Base-by-base conservation (phyloP, 257 asterid species). In the Datura wrightii region DNA sequence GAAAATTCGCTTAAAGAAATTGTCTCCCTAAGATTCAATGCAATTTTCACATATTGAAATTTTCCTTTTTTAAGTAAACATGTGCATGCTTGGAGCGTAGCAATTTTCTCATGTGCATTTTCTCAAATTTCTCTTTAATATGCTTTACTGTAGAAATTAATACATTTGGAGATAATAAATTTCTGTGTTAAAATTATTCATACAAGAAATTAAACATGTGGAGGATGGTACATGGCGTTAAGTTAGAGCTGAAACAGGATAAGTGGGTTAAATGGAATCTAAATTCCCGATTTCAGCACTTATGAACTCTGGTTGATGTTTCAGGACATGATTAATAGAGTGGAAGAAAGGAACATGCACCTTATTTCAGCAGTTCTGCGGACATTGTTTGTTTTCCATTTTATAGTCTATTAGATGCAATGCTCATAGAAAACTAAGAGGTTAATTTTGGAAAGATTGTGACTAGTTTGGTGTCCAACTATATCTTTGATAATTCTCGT, bases 391-490 rank as follows among this genome's bases (percentile, higher is more conserved):
- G 1, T 46, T 60, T 72, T 24, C 59, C 58, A 46, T 19, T 72
- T 72, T 72, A 19, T 36, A n/a, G 10, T 65, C 44, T 13, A 72
- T 72, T 72, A 72, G 42, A 71, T 54, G 14, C 80, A 76, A 76
- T 76, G 62, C 62, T 76, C 46, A 24, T 14, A 50, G 7, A 50
- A 50, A 50, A 50, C 31, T 31, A 48, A 11, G 37, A n/a, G 24
- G 46, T 76, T 76, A 76, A 13, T n/a, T 46, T 72, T 72, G 59
- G 80, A 72, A 46, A 19, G 56, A 72, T 24, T 36, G 82, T 50
- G 62, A 41, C 15, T 50, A 50, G 19, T 67, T 37, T 76, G 44
- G 62, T 50, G 46, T 76, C 31, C 82, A 50, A 50, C 82, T 76
- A 55, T 36, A 53, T 50, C 82, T 31, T 76, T 76, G 31, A 76